Evolutionary conservation across 352 stramenopile species (phyloP).

Genomic region (Blastocystis sp.): DNA sequence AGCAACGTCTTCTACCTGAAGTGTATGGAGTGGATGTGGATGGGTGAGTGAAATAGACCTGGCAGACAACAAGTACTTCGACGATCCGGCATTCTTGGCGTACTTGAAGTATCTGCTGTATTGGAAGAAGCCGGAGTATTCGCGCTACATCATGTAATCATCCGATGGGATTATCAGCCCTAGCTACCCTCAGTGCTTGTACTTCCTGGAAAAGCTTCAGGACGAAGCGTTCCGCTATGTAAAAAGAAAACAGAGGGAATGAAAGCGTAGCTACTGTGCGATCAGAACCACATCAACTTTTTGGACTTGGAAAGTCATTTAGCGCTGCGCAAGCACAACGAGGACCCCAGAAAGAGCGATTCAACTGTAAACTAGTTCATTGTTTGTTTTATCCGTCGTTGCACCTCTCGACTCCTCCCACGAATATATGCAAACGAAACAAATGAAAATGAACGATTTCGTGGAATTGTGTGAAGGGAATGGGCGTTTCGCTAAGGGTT

Average conservation of each 20-base stretch:
- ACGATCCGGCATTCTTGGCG: slow-evolving; percentile 83
- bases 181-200: slow-evolving; percentile 81
- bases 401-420: too few species aligned
- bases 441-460: too few species aligned
- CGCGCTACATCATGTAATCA: slow-evolving; percentile 80
- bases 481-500: too few species aligned
- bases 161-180: slow-evolving; percentile 69
- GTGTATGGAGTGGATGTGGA: slow-evolving; percentile 73
- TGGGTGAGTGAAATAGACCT: slow-evolving; percentile 74
- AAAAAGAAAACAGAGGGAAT: too few species aligned
- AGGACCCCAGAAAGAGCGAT: neutral
- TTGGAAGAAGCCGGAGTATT: slow-evolving; percentile 85
- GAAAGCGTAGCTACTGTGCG: slow-evolving; percentile 1
- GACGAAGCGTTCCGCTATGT: slow-evolving; percentile 78
- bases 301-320: slow-evolving; percentile 21
- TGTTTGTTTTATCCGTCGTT: neutral
- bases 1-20: slow-evolving; percentile 83
- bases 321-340: slow-evolving; percentile 21
- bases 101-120: slow-evolving; percentile 87
- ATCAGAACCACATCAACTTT: slow-evolving; percentile 56
- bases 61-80: slow-evolving; percentile 85
- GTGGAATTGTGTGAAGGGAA: too few species aligned
- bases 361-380: neutral
- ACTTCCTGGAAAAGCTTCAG: slow-evolving; percentile 83
- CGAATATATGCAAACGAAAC: too few species aligned